Conservation (phyloP, 345 rosid species). For the Lepidium aucheri region DNA sequence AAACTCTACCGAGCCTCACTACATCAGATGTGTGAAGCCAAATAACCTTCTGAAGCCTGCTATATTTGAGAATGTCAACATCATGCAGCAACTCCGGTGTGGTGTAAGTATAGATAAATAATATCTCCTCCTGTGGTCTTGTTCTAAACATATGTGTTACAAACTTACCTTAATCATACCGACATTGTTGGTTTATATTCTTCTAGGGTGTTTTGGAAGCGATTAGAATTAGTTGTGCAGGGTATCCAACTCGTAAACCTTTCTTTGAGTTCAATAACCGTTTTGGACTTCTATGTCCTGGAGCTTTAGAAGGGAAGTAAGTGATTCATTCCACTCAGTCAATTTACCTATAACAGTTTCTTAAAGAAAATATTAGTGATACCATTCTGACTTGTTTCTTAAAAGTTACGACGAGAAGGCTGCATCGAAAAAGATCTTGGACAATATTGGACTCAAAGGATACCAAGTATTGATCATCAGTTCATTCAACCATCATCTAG, state of each 20-base stretch:
- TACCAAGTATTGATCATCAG: conserved; percentile 51
- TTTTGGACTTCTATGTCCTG: conserved; percentile 75
- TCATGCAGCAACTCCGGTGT: conserved; percentile 95
- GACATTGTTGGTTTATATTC: too few relatives aligned
- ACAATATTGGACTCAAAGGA: conserved; percentile 76
- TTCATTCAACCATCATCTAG: neutral
- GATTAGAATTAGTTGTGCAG: conserved; percentile 95
- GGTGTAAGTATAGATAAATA: conserved; percentile 55
- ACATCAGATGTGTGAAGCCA: conserved; percentile 96
- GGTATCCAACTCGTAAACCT: conserved; percentile 90
- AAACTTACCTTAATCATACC: too few relatives aligned
- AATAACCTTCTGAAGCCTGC: conserved; percentile 91
- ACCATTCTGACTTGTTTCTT: conserved; percentile 6
- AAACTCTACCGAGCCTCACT: conserved; percentile 94
- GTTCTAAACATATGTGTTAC: neutral
- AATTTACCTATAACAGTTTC: conserved; percentile 1
- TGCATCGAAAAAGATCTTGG: conserved; percentile 65
- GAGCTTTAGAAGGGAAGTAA: conserved; percentile 75
- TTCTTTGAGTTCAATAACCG: conserved; percentile 89
- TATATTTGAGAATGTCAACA: conserved; percentile 82
- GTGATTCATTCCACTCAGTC: conserved; percentile 17
- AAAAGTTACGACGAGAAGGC: conserved; percentile 75
- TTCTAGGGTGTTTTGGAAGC: conserved; percentile 77
- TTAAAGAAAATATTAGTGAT: neutral
- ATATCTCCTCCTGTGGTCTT: neutral